Conservation (phyloP, 768 basidiomycete species). For the Podaxis mareebaensis region DNA sequence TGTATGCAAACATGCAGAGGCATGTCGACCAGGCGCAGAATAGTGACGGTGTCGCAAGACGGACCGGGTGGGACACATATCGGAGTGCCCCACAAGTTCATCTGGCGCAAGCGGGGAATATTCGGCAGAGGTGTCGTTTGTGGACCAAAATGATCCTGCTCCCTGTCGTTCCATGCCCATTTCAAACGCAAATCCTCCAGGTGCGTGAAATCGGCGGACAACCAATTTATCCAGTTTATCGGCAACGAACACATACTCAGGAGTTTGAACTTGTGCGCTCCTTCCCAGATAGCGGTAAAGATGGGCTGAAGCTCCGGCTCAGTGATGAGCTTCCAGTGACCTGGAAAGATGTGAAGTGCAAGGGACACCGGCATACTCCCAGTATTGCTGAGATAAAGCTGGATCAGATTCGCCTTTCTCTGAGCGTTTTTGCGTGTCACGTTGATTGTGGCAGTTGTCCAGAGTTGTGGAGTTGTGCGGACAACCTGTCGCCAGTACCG, state of each 20-base stretch:
- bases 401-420: neutral
- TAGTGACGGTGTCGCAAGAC: neutral
- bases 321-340: neutral
- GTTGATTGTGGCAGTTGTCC: neutral
- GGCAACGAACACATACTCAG: neutral
- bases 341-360: neutral
- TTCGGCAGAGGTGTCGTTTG: neutral
- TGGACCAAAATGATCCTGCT: neutral
- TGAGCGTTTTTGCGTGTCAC: neutral
- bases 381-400: neutral
- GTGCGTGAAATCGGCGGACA: neutral
- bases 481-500: neutral
- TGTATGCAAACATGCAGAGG: constrained; percentile 1
- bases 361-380: neutral
- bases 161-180: neutral
- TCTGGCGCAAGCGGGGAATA: neutral
- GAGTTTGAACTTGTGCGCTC: neutral
- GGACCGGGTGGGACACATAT: neutral
- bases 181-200: constrained; percentile 2
- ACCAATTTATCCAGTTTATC: neutral
- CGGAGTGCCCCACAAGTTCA: neutral
- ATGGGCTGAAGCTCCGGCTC: neutral
- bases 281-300: neutral
- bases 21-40: neutral
- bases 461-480: neutral